Base-by-base conservation (phyloP, 2,329 filamentous ascomycete species). In the Bipolaris zeicola region DNA sequence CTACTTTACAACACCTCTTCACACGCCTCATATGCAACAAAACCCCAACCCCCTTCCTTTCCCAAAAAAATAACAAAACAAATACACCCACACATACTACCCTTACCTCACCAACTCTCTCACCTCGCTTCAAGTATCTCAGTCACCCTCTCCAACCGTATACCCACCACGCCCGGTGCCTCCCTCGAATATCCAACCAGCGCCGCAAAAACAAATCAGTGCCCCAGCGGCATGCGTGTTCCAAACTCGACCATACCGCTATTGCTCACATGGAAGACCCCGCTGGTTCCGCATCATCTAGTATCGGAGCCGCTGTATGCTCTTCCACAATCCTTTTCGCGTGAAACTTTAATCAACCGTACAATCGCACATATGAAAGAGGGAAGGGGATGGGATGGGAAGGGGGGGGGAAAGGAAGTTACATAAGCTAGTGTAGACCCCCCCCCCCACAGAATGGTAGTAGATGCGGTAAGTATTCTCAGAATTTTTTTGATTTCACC, bases 31-130 rank as follows among this genome's bases (percentile, higher is more conserved):
- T 6, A 24, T 24, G 22, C 36, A 3, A 41, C 89, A 8, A 84
- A 90, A 62, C 76, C 90, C 26, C 84, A 86, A 64, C 80, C 83
- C 8, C 73, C 88, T 7, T 87, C 89, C 66, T 89, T 89, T 24
- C 16, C 16, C 16, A 16, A 16, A 16, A 16, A 16, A 16, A 16
- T 1, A 16, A 16, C 16, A 16, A 16, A 16, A 16, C 16, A 16
- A 16, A 24, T 24, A 24, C 4, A 24, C 22, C 22, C 22, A 24
- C 22, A 5, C 22, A 24, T 24, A 24, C 22, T 4, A 24, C 22
- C 3, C 22, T 24, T 24, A 38, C 16, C 48, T 57, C 39, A 60
- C 20, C 58, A 62, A 62, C 26, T 60, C 56, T 37, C 24, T 18
- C 6, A 58, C 61, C 31, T 64, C 22, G 22, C 22, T 4, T 24